Evolutionary conservation across 202 grass and related monocot species (phyloP).

Genomic region (Dendrocalamus latiflorus): DNA sequence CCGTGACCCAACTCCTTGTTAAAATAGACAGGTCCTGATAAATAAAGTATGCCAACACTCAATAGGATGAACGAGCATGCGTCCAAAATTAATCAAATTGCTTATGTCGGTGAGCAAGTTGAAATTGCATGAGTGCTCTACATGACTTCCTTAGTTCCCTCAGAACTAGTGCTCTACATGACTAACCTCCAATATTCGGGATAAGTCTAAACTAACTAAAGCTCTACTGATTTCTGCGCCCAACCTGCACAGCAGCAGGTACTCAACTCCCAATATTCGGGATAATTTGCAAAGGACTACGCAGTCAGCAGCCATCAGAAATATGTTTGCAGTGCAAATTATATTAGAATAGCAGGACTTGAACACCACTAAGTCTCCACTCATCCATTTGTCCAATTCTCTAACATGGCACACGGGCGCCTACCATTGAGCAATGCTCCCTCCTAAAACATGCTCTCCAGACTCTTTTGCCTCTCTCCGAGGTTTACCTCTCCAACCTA

Average conservation of each 20-base stretch:
- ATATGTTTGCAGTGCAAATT: constrained; percentile 6
- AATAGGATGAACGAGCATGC: no score
- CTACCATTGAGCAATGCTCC: constrained; percentile 6
- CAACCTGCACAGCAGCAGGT: neutral
- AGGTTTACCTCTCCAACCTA: neutral
- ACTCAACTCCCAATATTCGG: no score
- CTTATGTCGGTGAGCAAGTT: constrained; percentile 10
- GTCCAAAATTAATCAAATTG: neutral
- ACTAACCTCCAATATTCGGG: neutral
- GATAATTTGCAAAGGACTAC: no score
- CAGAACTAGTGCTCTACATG: constrained; percentile 30
- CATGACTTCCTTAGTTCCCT: constrained; percentile 14
- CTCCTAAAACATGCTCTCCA: constrained; percentile 2
- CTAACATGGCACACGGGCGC: neutral
- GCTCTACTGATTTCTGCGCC: neutral
- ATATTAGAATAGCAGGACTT: neutral
- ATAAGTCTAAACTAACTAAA: constrained; percentile 24
- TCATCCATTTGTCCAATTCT: constrained; percentile 15
- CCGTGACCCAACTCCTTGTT: no score
- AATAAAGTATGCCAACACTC: no score
- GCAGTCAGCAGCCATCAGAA: neutral
- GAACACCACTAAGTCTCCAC: constrained; percentile 42
- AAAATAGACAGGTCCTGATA: no score
- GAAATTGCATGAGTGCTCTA: constrained; percentile 19
- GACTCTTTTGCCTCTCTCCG: neutral